Base-by-base conservation (phyloP, 306 rosid genomes). In the Quercus ilex region DNA sequence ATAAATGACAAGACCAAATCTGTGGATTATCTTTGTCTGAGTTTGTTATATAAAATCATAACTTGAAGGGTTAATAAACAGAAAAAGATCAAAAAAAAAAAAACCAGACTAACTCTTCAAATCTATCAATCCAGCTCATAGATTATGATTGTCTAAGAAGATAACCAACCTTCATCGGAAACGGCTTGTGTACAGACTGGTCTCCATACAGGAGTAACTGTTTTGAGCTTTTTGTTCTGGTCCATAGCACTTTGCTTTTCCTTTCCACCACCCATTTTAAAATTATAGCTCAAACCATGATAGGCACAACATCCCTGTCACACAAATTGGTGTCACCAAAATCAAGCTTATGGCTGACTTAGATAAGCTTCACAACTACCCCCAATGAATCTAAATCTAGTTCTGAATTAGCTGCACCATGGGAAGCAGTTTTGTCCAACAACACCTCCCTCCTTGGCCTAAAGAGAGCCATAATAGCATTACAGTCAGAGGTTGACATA, bases 131-230 rank as follows among this genome's bases (percentile, higher is more conserved):
- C 21, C 71, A 71, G 64, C 53, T 28, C 58, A 49, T 31, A 20
- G 41, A 63, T 43, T 49, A 21, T 46, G 49, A 71, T 21, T 21
- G 3, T 21, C 6, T 58, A 75, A 1, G 63, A 73, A 72, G 69
- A 58, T 46, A 55, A 81, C 87, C 43, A 77, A 91, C 97, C 99
- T 81, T 90, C 83, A 73, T 55, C 70, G 67, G 91, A 83, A 83
- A 77, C 75, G 72, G 89, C 89, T 31, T 74, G 84, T 18, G 90
- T 87, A 69, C 51, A 55, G 65, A 92, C 80, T 30, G 97, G 93
- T 91, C 93, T 90, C 97, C 93, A 90, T 6, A 87, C 77, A 74
- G 56, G 74, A 73, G 58, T 80, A 76, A 69, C 53, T 4, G 71
- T 55, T 82, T 83, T 85, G 38, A 49, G 86, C 87, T 82, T 86